A percentile compares a stretch with the other conserved stretches of the same genome.
These are phyloP conservation scores for Kingdonia uniflora DNA, from an alignment of 164 flowering plant species.

Conservation along the genomic window DNA sequence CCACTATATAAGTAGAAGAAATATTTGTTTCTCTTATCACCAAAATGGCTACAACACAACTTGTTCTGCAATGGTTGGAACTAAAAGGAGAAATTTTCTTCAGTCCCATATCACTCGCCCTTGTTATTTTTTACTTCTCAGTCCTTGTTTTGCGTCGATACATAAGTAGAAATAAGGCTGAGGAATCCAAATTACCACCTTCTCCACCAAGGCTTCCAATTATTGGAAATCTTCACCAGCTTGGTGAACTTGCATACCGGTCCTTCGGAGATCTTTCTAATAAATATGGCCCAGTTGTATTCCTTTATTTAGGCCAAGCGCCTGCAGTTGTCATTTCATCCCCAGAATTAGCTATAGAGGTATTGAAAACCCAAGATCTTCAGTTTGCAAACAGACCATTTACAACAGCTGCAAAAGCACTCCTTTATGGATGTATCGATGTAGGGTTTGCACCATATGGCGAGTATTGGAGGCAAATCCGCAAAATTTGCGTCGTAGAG, in stretches of 20 bases:
- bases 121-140: conserved; percentile 2
- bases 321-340: conserved; percentile 3
- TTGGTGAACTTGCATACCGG: conserved; percentile 2
- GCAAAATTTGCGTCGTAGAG: conserved; percentile 3
- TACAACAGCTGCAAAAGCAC: background rate
- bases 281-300: conserved; percentile 6
- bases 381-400: conserved; percentile 5
- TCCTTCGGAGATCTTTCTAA: conserved; percentile 5
- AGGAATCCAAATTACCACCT: conserved; percentile 5
- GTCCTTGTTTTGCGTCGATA: background rate
- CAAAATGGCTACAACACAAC: too few species aligned
- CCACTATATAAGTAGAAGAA: too few species aligned
- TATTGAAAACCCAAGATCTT: conserved; percentile 3
- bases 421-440: conserved; percentile 1
- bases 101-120: background rate
- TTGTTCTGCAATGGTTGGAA: too few species aligned
- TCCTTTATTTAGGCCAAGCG: conserved; percentile 1
- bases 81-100: too few species aligned
- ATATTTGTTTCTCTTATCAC: too few species aligned
- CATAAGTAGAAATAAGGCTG: background rate
- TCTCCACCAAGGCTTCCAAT: conserved; percentile 8
- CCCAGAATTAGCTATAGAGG: background rate
- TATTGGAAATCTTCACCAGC: conserved; percentile 11
- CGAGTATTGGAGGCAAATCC: conserved; percentile 4
- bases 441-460: conserved; percentile 7